Conservation (phyloP, 441 rosid genomes). For the Erodium trifolium region DNA sequence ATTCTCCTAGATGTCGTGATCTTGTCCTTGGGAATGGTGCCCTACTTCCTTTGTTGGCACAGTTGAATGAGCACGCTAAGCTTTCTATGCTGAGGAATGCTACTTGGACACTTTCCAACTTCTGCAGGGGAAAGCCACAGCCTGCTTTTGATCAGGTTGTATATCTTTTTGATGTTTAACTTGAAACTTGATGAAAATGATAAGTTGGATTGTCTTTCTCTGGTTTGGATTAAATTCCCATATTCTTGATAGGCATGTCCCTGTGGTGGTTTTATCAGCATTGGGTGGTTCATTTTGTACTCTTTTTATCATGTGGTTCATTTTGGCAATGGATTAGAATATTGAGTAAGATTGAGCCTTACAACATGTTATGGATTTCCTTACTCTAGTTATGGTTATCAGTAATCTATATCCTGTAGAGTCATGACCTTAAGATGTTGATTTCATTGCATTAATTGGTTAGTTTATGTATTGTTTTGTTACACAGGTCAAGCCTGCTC, state of each 20-base stretch:
- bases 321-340: background rate
- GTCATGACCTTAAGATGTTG: background rate
- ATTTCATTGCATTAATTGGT: background rate
- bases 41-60: conserved; percentile 50
- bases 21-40: conserved; percentile 75
- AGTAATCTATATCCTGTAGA: background rate
- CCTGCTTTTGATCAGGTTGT: conserved; percentile 77
- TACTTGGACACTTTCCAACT: conserved; percentile 92
- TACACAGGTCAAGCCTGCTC: background rate
- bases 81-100: conserved; percentile 90
- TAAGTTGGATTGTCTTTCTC: background rate
- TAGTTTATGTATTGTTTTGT: background rate
- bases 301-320: background rate
- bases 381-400: background rate
- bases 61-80: conserved; percentile 69
- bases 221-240: too few relatives aligned
- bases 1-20: conserved; percentile 81
- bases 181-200: background rate
- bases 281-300: too few relatives aligned
- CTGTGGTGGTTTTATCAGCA: too few relatives aligned
- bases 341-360: background rate
- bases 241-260: too few relatives aligned
- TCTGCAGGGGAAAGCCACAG: conserved; percentile 86
- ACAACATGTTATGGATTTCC: background rate
- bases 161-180: background rate